These are phyloP conservation scores for Santalum album DNA, from an alignment of 164 flowering plant genomes.

Conservation along the genomic window DNA sequence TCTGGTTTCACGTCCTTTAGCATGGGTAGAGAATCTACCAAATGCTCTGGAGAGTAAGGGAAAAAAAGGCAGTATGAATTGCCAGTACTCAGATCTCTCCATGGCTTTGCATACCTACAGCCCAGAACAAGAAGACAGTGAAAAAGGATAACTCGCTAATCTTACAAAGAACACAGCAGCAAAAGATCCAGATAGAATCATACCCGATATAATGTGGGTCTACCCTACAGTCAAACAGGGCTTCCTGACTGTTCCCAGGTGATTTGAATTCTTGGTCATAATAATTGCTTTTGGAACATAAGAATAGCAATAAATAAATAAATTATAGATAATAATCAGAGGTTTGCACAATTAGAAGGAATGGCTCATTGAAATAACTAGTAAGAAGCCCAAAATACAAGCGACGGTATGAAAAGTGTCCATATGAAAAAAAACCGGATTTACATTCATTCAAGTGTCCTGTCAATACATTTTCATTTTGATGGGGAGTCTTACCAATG, in stretches of 20 bases:
- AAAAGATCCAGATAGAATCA: constrained; percentile 11
- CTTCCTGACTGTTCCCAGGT: constrained; percentile 17
- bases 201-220: constrained; percentile 82
- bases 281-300: constrained; percentile 18
- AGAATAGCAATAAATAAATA: constrained; percentile 1
- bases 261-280: constrained; percentile 15
- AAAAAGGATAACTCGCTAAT: neutral
- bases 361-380: neutral
- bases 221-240: constrained; percentile 50
- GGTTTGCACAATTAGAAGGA: neutral
- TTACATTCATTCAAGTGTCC: too few relatives aligned
- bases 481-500: too few relatives aligned
- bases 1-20: constrained; percentile 30
- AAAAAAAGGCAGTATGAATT: constrained; percentile 63
- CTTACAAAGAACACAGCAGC: neutral
- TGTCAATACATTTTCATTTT: too few relatives aligned
- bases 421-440: too few relatives aligned
- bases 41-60: constrained; percentile 77
- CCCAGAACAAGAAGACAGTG: constrained; percentile 6
- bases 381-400: neutral
- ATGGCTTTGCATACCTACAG: constrained; percentile 59
- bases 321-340: neutral
- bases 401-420: too few relatives aligned
- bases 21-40: constrained; percentile 39
- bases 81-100: constrained; percentile 58